A percentile compares a stretch with the other conserved stretches of the same genome.
phyloP scores from a whole-genome alignment of 768 basidiomycete genomes.

The Suillus paluster region DNA sequence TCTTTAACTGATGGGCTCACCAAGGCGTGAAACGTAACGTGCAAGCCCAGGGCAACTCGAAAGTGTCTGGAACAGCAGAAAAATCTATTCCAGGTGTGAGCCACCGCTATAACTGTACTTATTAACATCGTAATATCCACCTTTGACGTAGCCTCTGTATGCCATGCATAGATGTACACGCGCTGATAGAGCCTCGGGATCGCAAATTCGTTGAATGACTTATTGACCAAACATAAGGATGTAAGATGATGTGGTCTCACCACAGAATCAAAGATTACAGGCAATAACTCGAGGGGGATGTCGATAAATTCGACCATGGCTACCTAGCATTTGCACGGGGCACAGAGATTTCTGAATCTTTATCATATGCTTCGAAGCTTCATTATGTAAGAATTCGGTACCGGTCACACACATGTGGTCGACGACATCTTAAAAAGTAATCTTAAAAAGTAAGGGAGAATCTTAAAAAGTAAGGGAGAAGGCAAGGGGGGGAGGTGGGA shows the following conservation, averaged over 20 bases:
- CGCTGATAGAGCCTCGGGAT: conserved; percentile 57
- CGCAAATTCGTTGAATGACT: conserved; percentile 55
- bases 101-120: background rate
- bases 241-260: conserved; percentile 57
- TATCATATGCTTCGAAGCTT: too few species aligned
- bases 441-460: too few species aligned
- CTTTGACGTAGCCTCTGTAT: conserved; percentile 64
- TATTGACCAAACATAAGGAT: conserved; percentile 59
- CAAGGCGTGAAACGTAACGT: conserved; percentile 57
- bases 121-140: conserved; percentile 34
- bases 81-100: conserved; percentile 46
- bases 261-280: conserved; percentile 56
- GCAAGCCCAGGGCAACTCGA: conserved; percentile 59
- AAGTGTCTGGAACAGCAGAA: conserved; percentile 65
- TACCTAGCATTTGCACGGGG: too few species aligned
- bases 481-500: too few species aligned
- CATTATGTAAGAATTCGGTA: too few species aligned
- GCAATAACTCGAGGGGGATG: conserved; percentile 69
- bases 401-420: too few species aligned
- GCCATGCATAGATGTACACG: conserved; percentile 72
- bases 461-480: too few species aligned
- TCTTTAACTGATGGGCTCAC: conserved; percentile 41
- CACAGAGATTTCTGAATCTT: too few species aligned
- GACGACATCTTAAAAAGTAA: too few species aligned
- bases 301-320: conserved; percentile 56